Evolutionary conservation across 768 basidiomycete genomes (phyloP), one percentile per base, ranked within the genome.

Genomic region (Mycena rosella): DNA sequence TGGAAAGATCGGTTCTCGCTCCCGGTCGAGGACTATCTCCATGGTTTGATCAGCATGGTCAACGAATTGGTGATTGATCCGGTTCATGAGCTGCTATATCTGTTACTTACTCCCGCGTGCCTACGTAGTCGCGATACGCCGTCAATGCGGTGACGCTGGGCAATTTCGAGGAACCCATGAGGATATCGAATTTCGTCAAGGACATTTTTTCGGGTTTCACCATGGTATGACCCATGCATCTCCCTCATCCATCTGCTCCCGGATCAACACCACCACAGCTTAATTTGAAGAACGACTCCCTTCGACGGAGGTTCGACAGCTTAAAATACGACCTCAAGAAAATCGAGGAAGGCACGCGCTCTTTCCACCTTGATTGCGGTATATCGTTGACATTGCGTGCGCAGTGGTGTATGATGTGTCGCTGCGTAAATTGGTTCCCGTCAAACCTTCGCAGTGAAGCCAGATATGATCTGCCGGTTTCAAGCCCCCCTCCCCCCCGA

Each of bases 331-430:
- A 94, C 75, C 86, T 95, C 68, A 94, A 94, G 77, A 94, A 94
- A 73, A 91, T 95, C 20, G 93, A 95, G 80, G 94, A 95, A 89
- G 93, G 94, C 87, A 62, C 53, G 82, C 71, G 32, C 30, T 60
- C 54, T 30, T 29, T 38, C 36, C 18, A 38, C 34, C 51, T 59
- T n/a, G 42, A 61, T 51, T 32, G 27, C 34, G n/a, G n/a, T n/a
- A 24, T 48, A 60, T 55, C 29, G 58, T 47, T 68, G 51, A 70
- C 44, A 47, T 22, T 29, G 24, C 40, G 63, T 24, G 38, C n/a
- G n/a, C 68, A 95, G 93, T 95, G 54, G 94, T 95, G 2, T 95
- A 95, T 73, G 94, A 95, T 76, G 88, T 95, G 18, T 93, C 93
- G 38, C 79, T 95, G 36, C 85, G 94, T 42, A 93, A 89, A 72